Base-by-base conservation (phyloP, 805 yeast species). In the Ogataea sp. region DNA sequence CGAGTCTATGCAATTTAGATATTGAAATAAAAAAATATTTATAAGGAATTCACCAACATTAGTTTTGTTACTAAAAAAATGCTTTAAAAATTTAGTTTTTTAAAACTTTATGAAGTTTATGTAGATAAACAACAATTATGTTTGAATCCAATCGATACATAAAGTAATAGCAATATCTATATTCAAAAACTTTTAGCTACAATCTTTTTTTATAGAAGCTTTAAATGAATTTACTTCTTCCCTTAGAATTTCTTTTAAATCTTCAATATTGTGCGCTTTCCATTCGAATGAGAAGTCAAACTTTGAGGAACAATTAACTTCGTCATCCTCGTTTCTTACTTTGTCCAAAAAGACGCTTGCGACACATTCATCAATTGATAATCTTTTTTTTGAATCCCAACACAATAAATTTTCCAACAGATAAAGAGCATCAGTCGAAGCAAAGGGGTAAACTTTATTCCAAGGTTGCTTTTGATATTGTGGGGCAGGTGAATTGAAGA, bases 221-320 rank as follows among this genome's bases (percentile, higher is more conserved):
- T 68, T 75, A 51, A 79, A 80, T 6, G 50, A 45, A 17, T 62
- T 62, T 3, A 79, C 83, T 53, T 80, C 87, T 13, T 67, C 65
- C 21, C 64, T 66, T 4, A 80, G 57, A 42, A 70, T 55, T 4
- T 59, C 53, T 47, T 74, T 75, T 54, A 78, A 59, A 15, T 70
- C 73, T 23, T 61, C 58, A 53, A 72, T 58, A 8, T 66, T 55
- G 9, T 47, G 47, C 13, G 45, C 44, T 32, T 52, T 50, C 52
- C 59, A 54, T 50, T 88, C 96, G 55, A 81, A 84, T 25, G 76
- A 69, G 50, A 82, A 83, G 51, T 82, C 80, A 51, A 87, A 83
- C 2, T 65, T 59, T 9, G 62, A 59, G 2, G 54, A 47, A 41
- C 81, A 70, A 2, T 39, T 56, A 0, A 82, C 75, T 53, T 84